These are phyloP conservation scores for Pulveroboletus sp. DNA, from an alignment of 768 basidiomycete species.

Conservation along the genomic window DNA sequence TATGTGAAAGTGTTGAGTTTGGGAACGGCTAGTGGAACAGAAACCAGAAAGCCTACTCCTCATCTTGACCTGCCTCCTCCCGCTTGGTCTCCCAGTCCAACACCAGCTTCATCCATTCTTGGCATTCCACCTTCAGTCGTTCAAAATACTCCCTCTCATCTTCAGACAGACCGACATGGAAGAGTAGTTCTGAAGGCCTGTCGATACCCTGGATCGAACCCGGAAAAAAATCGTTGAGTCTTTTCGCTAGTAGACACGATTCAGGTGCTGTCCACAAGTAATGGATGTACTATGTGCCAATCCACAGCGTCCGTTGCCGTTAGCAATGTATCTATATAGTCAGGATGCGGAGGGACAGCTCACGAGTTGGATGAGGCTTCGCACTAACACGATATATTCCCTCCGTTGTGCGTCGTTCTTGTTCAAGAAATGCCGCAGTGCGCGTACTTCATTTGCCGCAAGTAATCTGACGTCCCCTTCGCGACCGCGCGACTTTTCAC, in stretches of 20 bases:
- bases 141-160: conserved; percentile 19
- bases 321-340: neutral
- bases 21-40: neutral
- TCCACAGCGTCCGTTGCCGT: neutral
- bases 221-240: conserved; percentile 27
- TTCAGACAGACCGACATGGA: conserved; percentile 23
- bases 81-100: conserved; percentile 20
- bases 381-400: conserved; percentile 22
- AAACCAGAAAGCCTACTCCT: conserved; percentile 6
- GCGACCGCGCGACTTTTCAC: neutral
- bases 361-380: conserved; percentile 20
- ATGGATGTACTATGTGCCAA: conserved; percentile 22
- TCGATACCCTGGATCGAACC: conserved; percentile 15
- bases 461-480: conserved; percentile 17
- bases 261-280: conserved; percentile 28
- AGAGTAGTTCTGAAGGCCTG: conserved; percentile 17
- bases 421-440: conserved; percentile 8
- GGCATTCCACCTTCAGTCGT: conserved; percentile 15
- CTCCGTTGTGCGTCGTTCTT: conserved; percentile 13
- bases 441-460: conserved; percentile 12
- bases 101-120: conserved; percentile 15
- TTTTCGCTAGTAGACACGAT: conserved; percentile 17
- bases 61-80: conserved; percentile 3
- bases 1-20: neutral
- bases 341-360: neutral